These are phyloP conservation scores for Eimeria necatrix DNA, from an alignment of 169 alveolate genomes.

Conservation along the genomic window DNA sequence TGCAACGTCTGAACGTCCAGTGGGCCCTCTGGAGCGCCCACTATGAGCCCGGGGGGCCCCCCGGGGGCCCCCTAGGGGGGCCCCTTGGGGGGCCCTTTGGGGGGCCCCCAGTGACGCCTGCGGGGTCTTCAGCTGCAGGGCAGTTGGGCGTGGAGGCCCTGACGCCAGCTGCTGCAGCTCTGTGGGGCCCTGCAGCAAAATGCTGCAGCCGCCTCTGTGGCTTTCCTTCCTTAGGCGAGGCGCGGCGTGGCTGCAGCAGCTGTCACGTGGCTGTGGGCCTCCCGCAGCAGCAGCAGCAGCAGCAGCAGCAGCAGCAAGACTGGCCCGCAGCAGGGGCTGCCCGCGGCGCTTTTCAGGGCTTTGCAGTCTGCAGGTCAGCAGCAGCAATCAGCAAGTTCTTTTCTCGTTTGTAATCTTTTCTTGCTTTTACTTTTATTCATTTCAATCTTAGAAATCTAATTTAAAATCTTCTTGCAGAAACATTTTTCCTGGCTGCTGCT, in stretches of 20 bases:
- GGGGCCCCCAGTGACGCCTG: neutral
- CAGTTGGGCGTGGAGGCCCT: too few species aligned
- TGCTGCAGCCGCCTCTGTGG: neutral
- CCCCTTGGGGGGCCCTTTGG: too few species aligned
- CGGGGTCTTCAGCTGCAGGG: too few species aligned
- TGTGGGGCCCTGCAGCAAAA: neutral
- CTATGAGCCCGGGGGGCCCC: neutral
- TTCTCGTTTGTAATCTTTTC: neutral
- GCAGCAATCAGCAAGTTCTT: neutral
- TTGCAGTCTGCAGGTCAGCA: neutral
- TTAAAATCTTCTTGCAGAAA: too few species aligned
- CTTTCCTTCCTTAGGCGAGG: neutral
- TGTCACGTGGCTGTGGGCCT: neutral
- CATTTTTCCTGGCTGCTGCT: too few species aligned
- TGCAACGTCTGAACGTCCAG: conserved; percentile 1
- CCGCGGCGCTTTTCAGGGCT: neutral
- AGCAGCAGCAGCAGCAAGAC: neutral
- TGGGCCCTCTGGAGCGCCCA: conserved; percentile 31
- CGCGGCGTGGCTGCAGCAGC: neutral
- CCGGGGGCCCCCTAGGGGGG: neutral
- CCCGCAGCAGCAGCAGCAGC: neutral
- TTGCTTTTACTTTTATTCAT: neutral
- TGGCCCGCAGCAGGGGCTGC: neutral
- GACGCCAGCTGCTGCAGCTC: too few species aligned
- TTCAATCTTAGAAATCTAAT: neutral